Conservation (phyloP, 495 filamentous ascomycete genomes). For the Aspergillus asperescens region DNA sequence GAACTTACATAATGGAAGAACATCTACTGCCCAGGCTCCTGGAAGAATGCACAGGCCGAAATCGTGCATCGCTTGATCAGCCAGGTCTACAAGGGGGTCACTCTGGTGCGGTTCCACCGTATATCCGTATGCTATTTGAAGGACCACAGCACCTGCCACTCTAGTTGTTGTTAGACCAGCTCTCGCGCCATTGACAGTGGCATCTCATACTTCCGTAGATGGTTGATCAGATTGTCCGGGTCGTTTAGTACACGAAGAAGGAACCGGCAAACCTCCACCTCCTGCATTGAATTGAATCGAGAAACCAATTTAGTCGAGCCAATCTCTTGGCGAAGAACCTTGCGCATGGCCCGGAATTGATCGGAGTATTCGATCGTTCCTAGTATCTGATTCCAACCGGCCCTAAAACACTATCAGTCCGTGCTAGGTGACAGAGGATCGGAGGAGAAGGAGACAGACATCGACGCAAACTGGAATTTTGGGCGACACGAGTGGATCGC, state of each 20-base stretch:
- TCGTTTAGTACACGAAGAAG: conserved; percentile 36
- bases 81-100: conserved; percentile 40
- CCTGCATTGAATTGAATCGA: conserved; percentile 34
- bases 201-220: conserved; percentile 31
- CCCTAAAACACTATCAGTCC: neutral
- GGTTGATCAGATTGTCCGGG: conserved; percentile 28
- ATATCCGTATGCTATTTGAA: conserved; percentile 47
- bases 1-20: conserved; percentile 28
- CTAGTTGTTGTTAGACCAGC: neutral
- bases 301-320: conserved; percentile 24
- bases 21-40: conserved; percentile 44
- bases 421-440: neutral
- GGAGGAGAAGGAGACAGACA: conserved; percentile 18
- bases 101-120: conserved; percentile 30
- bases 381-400: no score
- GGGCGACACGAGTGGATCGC: conserved; percentile 40
- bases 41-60: conserved; percentile 39
- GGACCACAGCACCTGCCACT: conserved; percentile 30
- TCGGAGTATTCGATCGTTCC: no score
- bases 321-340: conserved; percentile 26
- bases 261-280: conserved; percentile 37
- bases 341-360: conserved; percentile 35
- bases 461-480: conserved; percentile 27
- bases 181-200: neutral
- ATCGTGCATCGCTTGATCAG: conserved; percentile 28